These are phyloP conservation scores for Wallacemonas rigidus DNA, from an alignment of 208 protist genomes.

Conservation along the genomic window DNA sequence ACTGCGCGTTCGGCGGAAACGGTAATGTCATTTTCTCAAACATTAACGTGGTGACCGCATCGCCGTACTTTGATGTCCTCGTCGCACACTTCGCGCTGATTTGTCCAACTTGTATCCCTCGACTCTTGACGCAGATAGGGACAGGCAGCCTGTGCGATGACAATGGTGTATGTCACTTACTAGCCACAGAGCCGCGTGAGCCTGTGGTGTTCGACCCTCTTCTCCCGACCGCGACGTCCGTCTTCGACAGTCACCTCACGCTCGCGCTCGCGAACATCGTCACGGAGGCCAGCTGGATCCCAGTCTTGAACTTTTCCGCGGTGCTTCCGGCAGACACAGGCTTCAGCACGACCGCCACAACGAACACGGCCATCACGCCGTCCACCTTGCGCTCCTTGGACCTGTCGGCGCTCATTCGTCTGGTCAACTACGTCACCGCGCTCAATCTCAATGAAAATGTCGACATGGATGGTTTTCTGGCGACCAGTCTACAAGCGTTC, in stretches of 20 bases:
- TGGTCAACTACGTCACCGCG: conserved; percentile 6
- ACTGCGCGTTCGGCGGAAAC: not conserved
- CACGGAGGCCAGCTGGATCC: not conserved
- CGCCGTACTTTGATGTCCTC: conserved; percentile 6
- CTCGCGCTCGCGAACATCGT: conserved; percentile 1
- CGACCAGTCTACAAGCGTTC: not conserved
- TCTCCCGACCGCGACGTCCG: not conserved
- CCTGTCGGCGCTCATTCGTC: not conserved
- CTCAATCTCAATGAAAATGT: not conserved
- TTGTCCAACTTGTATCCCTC: not conserved
- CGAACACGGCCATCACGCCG: not conserved
- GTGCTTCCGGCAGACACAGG: conserved; percentile 5
- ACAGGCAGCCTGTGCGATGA: not conserved
- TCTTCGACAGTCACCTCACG: not conserved
- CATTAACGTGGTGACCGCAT: not conserved
- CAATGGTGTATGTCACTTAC: not conserved
- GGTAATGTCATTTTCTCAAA: conserved; percentile 7
- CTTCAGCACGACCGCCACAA: not conserved
- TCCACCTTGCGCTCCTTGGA: not conserved
- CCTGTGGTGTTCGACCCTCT: conserved; percentile 3
- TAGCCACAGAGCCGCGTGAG: not conserved
- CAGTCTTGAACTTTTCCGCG: not conserved
- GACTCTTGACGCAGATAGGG: not conserved
- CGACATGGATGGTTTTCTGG: not conserved
- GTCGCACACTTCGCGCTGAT: not conserved